These are phyloP conservation scores for Linum tenue DNA, from an alignment of 345 rosid genomes.

Conservation along the genomic window DNA sequence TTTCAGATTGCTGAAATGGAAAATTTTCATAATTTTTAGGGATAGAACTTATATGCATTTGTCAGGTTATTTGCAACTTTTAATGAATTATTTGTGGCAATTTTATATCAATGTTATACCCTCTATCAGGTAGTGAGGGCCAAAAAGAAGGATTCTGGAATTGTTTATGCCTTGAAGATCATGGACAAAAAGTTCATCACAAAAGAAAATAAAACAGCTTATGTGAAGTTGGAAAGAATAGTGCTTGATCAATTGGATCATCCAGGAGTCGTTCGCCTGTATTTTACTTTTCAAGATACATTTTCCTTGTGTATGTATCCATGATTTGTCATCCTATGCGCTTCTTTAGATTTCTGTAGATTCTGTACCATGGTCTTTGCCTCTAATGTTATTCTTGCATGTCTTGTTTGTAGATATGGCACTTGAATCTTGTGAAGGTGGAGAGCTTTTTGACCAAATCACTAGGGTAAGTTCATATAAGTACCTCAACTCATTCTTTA, in stretches of 20 bases:
- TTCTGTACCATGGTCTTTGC: neutral
- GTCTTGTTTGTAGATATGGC: conserved; percentile 6
- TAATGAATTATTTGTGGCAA: neutral
- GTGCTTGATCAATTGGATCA: conserved; percentile 96
- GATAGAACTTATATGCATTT: too few relatives aligned
- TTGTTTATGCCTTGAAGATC: conserved; percentile 83
- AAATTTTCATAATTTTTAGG: too few relatives aligned
- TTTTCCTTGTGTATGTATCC: conserved; percentile 73
- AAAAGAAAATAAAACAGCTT: conserved; percentile 93
- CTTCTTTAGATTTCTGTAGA: conserved; percentile 5
- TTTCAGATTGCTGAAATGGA: too few relatives aligned
- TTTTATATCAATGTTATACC: too few relatives aligned
- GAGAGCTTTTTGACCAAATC: conserved; percentile 10
- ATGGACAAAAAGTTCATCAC: conserved; percentile 99
- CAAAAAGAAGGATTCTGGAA: conserved; percentile 86
- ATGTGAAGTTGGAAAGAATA: conserved; percentile 89
- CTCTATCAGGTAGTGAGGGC: conserved; percentile 80
- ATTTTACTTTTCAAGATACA: conserved; percentile 85
- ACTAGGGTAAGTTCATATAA: conserved; percentile 8
- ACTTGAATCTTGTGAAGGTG: conserved; percentile 11
- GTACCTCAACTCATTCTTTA: neutral
- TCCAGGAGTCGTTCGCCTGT: conserved; percentile 85
- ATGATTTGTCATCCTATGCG: conserved; percentile 8
- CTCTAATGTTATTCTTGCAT: neutral
- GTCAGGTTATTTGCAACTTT: too few relatives aligned